Conservation (phyloP, 441 rosid species). For the Raphanus hybrid region DNA sequence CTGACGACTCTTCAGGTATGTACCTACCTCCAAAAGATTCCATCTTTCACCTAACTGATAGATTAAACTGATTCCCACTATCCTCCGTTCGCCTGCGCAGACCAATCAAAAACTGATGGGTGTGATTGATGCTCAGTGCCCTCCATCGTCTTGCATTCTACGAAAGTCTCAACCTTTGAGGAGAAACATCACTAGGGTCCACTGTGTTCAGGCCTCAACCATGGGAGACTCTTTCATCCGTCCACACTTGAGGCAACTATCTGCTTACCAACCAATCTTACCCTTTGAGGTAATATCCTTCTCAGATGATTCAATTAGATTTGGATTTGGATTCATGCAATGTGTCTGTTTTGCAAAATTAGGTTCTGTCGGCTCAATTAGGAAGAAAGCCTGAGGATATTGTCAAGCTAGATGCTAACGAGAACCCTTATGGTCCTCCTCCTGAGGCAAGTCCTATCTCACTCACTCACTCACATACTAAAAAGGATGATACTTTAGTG, state of each 20-base stretch:
- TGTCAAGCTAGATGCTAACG: constrained; percentile 95
- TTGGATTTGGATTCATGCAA: neutral
- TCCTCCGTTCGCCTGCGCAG: no score
- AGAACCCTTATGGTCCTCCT: constrained; percentile 99
- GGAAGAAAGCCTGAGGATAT: constrained; percentile 97
- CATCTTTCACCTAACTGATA: no score
- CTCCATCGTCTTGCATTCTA: no score
- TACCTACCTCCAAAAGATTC: no score
- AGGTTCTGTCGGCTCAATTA: constrained; percentile 82
- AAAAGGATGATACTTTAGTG: neutral
- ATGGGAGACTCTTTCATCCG: constrained; percentile 83
- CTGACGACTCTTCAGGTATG: no score
- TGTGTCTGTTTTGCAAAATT: constrained; percentile 19
- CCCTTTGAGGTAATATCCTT: constrained; percentile 73
- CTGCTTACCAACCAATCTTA: constrained; percentile 86
- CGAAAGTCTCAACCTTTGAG: no score
- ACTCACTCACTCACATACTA: neutral
- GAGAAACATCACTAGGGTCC: no score
- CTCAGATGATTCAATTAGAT: neutral
- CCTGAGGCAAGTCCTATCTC: constrained; percentile 74
- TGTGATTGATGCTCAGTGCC: no score
- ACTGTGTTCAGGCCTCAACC: constrained; percentile 51
- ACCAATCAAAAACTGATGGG: no score
- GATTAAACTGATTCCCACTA: no score
- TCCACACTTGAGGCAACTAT: constrained; percentile 69